Evolutionary conservation across 768 basidiomycete genomes (phyloP).

Genomic region (Phlegmacium glaucopus): DNA sequence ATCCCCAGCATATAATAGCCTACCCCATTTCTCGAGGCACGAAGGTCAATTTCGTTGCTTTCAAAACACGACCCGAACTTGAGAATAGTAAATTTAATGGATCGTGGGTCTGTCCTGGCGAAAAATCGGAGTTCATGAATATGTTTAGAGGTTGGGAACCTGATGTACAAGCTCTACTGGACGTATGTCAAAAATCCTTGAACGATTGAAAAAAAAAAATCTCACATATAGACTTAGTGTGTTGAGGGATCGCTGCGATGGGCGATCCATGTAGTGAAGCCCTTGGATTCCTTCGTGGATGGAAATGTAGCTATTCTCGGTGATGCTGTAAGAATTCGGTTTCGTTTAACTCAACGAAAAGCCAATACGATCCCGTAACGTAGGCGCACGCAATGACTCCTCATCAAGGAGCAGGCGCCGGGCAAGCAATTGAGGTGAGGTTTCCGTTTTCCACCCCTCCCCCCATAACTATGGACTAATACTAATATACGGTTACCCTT

Average conservation of each 20-base stretch:
- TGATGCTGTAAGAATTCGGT: constrained; percentile 41
- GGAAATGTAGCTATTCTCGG: constrained; percentile 47
- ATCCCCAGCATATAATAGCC: constrained; percentile 50
- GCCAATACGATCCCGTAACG: constrained; percentile 6
- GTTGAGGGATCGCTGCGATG: constrained; percentile 51
- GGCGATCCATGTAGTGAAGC: constrained; percentile 59
- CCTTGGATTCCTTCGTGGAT: constrained; percentile 48
- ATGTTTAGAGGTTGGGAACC: constrained; percentile 55
- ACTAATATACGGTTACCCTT: background rate
- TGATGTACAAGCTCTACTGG: constrained; percentile 53
- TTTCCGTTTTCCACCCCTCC: constrained; percentile 21
- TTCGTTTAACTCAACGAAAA: background rate
- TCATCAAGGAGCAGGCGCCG: constrained; percentile 57
- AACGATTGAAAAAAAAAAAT: background rate
- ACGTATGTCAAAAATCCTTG: constrained; percentile 33
- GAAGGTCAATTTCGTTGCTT: constrained; percentile 62
- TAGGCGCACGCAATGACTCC: constrained; percentile 54
- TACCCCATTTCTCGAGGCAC: constrained; percentile 60
- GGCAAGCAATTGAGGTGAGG: constrained; percentile 52
- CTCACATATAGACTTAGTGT: constrained; percentile 34
- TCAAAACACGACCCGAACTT: constrained; percentile 46
- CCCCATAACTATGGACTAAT: constrained; percentile 15
- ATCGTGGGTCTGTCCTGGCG: constrained; percentile 47
- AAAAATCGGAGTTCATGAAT: constrained; percentile 40
- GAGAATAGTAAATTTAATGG: constrained; percentile 47